Conservation (phyloP, 352 stramenopile species). For the Pythium dissotocum region DNA sequence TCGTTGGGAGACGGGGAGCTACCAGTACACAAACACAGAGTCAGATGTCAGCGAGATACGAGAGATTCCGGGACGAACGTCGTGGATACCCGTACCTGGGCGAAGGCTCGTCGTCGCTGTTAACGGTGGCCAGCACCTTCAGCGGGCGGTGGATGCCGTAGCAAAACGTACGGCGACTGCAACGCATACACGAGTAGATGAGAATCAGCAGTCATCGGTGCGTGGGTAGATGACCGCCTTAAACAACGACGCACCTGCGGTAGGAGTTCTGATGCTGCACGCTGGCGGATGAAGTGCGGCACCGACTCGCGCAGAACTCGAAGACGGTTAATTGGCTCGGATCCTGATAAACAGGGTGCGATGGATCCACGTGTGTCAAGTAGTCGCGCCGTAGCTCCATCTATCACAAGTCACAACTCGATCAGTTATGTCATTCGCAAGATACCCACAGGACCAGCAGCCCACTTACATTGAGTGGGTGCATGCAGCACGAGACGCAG, state of each 20-base stretch:
- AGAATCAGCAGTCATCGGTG: background rate
- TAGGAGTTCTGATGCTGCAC: slow-evolving; percentile 83
- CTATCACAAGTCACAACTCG: slow-evolving; percentile 23
- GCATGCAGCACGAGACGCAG: slow-evolving; percentile 82
- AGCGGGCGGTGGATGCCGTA: slow-evolving; percentile 69
- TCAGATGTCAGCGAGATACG: background rate
- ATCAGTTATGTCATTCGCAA: too few species aligned
- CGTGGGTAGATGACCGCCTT: too few species aligned
- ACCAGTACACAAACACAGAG: background rate
- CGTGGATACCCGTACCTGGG: background rate
- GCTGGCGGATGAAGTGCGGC: slow-evolving; percentile 72
- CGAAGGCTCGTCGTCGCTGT: slow-evolving; percentile 42
- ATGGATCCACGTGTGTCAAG: slow-evolving; percentile 55
- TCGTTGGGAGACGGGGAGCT: slow-evolving; percentile 1
- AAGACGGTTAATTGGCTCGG: slow-evolving; percentile 61
- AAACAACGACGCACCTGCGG: slow-evolving; percentile 41
- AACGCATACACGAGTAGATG: background rate
- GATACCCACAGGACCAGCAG: too few species aligned
- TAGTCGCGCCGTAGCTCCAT: slow-evolving; percentile 57
- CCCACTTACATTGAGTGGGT: slow-evolving; percentile 60
- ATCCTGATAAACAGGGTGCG: slow-evolving; percentile 65
- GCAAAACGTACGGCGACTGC: slow-evolving; percentile 57
- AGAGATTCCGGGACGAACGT: background rate
- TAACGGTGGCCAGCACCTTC: slow-evolving; percentile 60
- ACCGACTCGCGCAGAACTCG: slow-evolving; percentile 67